Evolutionary conservation across 495 filamentous ascomycete genomes (phyloP).

Genomic region (Penicillium pancosmium): DNA sequence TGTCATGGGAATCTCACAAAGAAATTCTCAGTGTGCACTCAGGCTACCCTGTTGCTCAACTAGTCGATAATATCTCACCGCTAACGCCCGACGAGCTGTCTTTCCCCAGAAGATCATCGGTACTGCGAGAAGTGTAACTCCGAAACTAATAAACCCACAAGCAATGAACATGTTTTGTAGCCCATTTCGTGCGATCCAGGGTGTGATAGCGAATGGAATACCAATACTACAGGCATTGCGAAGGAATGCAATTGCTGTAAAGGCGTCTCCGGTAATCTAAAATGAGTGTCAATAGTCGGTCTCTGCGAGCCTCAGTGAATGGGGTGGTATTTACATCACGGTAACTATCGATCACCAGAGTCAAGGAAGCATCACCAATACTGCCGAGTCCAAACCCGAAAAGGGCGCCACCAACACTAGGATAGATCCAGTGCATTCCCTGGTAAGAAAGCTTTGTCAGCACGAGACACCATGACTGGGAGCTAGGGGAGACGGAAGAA

Average conservation of each 20-base stretch:
- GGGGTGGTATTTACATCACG: conserved; percentile 22
- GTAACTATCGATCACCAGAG: conserved; percentile 41
- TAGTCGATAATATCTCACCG: conserved; percentile 19
- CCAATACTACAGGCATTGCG: conserved; percentile 38
- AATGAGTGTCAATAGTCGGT: background rate
- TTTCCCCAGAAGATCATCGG: conserved; percentile 38
- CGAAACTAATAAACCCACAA: conserved; percentile 36
- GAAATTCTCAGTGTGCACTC: background rate
- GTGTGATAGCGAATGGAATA: conserved; percentile 37
- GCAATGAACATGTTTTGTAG: conserved; percentile 38
- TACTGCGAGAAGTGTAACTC: conserved; percentile 19
- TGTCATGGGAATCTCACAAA: background rate
- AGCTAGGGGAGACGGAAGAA: no score
- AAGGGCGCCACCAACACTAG: conserved; percentile 33
- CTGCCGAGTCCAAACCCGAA: conserved; percentile 40
- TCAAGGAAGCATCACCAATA: conserved; percentile 37
- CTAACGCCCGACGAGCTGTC: conserved; percentile 17
- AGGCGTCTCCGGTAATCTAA: conserved; percentile 41
- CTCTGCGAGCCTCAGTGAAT: background rate
- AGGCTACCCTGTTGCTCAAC: conserved; percentile 21
- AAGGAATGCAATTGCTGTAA: conserved; percentile 38
- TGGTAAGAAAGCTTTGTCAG: conserved; percentile 3
- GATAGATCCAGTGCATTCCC: conserved; percentile 44
- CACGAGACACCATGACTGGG: no score
- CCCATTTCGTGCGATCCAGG: conserved; percentile 34